These are phyloP conservation scores for Scleroderma bovista DNA, from an alignment of 768 basidiomycete genomes.

Conservation along the genomic window DNA sequence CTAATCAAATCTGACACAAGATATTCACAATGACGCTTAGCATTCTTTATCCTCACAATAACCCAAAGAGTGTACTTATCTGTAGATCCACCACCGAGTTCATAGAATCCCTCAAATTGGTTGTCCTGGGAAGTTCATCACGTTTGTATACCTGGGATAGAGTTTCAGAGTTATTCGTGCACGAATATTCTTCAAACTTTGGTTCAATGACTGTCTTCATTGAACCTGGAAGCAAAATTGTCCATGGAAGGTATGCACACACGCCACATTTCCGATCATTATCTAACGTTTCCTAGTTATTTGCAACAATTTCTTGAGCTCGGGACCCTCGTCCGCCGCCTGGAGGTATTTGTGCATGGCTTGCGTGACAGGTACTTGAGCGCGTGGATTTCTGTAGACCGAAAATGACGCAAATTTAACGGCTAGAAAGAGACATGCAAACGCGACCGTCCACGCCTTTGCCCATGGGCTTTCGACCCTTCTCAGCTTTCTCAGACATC, in stretches of 20 bases:
- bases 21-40: slow-evolving; percentile 30
- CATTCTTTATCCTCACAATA: slow-evolving; percentile 40
- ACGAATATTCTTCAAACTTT: slow-evolving; percentile 32
- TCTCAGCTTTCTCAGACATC: slow-evolving; percentile 45
- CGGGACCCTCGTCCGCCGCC: slow-evolving; percentile 59
- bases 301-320: slow-evolving; percentile 59
- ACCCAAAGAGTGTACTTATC: slow-evolving; percentile 33
- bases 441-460: slow-evolving; percentile 60
- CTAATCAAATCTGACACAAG: not conserved
- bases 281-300: slow-evolving; percentile 36
- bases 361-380: slow-evolving; percentile 45
- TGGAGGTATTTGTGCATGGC: slow-evolving; percentile 48
- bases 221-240: slow-evolving; percentile 50
- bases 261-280: not conserved
- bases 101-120: slow-evolving; percentile 47
- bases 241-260: slow-evolving; percentile 54
- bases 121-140: slow-evolving; percentile 65
- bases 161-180: slow-evolving; percentile 49
- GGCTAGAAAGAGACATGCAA: slow-evolving; percentile 39
- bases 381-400: not conserved
- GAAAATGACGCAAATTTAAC: slow-evolving; percentile 4
- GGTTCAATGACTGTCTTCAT: slow-evolving; percentile 38
- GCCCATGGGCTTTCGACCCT: slow-evolving; percentile 57
- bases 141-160: slow-evolving; percentile 60
- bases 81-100: slow-evolving; percentile 46